Evolutionary conservation across 2,329 filamentous ascomycete genomes (phyloP), one percentile per base, ranked within the genome.

Genomic region (Monosporascus ibericus): DNA sequence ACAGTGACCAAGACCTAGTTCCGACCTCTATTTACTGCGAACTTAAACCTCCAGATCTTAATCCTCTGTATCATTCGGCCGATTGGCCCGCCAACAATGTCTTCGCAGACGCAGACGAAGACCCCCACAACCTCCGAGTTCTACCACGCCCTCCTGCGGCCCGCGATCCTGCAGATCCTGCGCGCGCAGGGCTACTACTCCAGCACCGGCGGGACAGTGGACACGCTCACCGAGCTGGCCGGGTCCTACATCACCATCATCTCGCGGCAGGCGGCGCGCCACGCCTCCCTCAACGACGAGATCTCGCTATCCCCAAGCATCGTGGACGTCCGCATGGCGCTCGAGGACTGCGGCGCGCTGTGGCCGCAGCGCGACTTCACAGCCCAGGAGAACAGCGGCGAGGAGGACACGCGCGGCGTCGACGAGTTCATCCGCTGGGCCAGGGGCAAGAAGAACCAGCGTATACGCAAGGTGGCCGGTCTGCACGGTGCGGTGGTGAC

Each of bases 141-240:
- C 27, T 58, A 67, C 72, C 86, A 90, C 70, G 86, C 88, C 55
- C 85, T 96, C 58, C 79, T 97, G 52, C 90, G 91, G 42, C 92
- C 92, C 2, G 86, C 86, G 47, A 83, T 96, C 55, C 83, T 97
- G 53, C 91, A 96, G 71, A 92, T 95, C 63, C 84, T 97, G 49
- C 90, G 92, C 65, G 90, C 92, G 30, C 87, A 90, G 24, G 92
- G 92, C 67, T 97, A 95, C 73, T 89, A 95, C 68, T 80, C 86
- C 42, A 88, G 90, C 48, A 85, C 85, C 51, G 86, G 90, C 2
- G 86, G 87, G 3, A 91, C 95, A 6, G 77, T 96, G 52, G 92
- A 97, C 72, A 86, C 88, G 9, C 70, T 96, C n/a, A 88, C 90
- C 15, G 91, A 96, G 70, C 79, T 97, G 7, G 86, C 90, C 0